phyloP scores from a whole-genome alignment of 1,139 yeast species.

The Komagataea norvegica region DNA sequence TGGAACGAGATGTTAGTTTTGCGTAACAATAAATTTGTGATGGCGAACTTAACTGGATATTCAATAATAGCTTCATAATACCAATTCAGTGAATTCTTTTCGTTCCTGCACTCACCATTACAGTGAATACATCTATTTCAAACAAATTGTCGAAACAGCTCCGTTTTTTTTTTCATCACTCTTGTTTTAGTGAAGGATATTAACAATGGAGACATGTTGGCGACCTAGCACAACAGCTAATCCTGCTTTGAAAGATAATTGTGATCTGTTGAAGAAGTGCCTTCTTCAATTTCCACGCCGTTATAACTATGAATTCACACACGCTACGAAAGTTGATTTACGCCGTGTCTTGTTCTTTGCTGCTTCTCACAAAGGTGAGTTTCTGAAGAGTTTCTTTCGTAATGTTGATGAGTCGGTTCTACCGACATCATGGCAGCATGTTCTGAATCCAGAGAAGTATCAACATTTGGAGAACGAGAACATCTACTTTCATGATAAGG shows the following conservation, averaged over 20 bases:
- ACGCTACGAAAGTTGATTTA: constrained; percentile 30
- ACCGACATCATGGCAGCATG: constrained; percentile 30
- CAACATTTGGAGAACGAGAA: constrained; percentile 21
- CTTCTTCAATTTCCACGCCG: constrained; percentile 24
- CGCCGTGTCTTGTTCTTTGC: constrained; percentile 48
- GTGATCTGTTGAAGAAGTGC: constrained; percentile 22
- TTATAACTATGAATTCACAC: constrained; percentile 18
- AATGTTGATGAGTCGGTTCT: constrained; percentile 26
- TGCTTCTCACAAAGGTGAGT: constrained; percentile 46
- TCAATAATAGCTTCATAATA: no score
- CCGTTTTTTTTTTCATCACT: no score
- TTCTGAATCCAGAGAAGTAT: constrained; percentile 28
- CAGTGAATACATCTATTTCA: no score
- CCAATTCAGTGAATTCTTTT: no score
- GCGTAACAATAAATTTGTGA: no score
- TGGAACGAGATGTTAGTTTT: no score
- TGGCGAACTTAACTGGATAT: no score
- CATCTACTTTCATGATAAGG: constrained; percentile 27
- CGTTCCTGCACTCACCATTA: no score
- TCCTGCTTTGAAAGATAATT: constrained; percentile 14
- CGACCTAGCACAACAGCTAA: constrained; percentile 4
- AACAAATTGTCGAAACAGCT: no score
- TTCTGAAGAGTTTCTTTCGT: constrained; percentile 49
- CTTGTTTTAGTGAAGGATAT: not conserved
- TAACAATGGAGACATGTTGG: not conserved